Evolutionary conservation across 495 filamentous ascomycete species (phyloP), one percentile per base, ranked within the genome.

Genomic region (Collariella sp.): DNA sequence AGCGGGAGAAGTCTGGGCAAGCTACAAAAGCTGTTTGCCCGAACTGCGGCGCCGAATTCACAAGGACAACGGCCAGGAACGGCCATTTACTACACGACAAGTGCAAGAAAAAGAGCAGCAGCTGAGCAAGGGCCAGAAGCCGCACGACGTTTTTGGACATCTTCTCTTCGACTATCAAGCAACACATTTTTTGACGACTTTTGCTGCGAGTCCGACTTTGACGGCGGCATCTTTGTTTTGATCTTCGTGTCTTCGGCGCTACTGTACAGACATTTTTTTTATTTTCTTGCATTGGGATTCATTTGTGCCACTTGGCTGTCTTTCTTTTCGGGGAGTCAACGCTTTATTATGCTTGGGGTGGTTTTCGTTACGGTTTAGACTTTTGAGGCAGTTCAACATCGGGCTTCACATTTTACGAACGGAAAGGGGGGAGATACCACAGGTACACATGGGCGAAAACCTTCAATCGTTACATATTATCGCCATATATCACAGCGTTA

Each of bases 1-100:
- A 96, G 64, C 81, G 90, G n/a, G 90, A 96, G 66, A 95, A 93
- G 66, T 91, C 88, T 1, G 90, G 90, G 9, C 88, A 87, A 16
- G 88, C 91, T 34, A 73, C 85, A 10, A 95, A 95, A 67, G 88
- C 88, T 13, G 82, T 83, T 39, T 96, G 90, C 59, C 88, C 87
- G 15, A 81, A 87, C 53, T 96, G 90, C 62, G 88, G 88, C 16
- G 89, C 90, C 9, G 89, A 94, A 52, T 96, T 96, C 55, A 96
- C 90, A 15, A 76, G 90, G 44, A 94, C 89, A 26, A 96, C 90
- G 31, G 90, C 90, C 23, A 79, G 89, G 26, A 95, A 95, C 66
- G 90, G 89, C 13, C 90, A 96, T 63, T 71, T 94, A 65, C 76
- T 82, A 15, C 87, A 94, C 67, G 89, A 90, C 60, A 96, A 96